Conservation (phyloP, 108 stramenopile species). For the Cylindrotheca closterium region DNA sequence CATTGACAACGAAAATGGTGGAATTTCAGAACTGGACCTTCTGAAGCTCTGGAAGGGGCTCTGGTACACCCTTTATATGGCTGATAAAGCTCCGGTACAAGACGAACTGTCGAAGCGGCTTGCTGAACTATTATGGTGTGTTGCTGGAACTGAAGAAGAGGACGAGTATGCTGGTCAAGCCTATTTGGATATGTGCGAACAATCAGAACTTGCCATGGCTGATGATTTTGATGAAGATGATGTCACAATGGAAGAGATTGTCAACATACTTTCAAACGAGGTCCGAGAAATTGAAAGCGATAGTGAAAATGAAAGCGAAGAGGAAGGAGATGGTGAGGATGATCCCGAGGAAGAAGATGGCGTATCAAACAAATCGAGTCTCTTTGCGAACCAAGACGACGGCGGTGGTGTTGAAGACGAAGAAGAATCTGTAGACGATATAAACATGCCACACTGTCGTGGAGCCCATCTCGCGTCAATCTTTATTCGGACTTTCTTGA, state of each 20-base stretch:
- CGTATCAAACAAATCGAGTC: slow-evolving; percentile 22
- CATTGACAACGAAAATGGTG: slow-evolving; percentile 45
- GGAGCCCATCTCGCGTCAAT: slow-evolving; percentile 84
- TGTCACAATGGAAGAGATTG: slow-evolving; percentile 41
- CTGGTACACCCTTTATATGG: slow-evolving; percentile 92
- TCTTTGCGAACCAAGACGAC: not conserved
- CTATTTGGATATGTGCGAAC: slow-evolving; percentile 61
- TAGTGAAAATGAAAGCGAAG: not conserved
- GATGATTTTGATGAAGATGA: slow-evolving; percentile 37
- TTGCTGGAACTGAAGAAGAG: slow-evolving; percentile 85
- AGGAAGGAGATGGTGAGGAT: slow-evolving; percentile 5
- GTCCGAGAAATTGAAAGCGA: slow-evolving; percentile 8
- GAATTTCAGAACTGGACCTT: slow-evolving; percentile 84
- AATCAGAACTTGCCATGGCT: slow-evolving; percentile 31
- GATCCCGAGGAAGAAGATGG: slow-evolving; percentile 31
- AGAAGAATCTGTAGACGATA: slow-evolving; percentile 26
- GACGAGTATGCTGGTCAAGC: slow-evolving; percentile 81
- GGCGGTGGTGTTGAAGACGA: slow-evolving; percentile 25
- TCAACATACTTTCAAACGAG: slow-evolving; percentile 25
- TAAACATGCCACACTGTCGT: slow-evolving; percentile 64
- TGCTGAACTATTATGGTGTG: slow-evolving; percentile 81
- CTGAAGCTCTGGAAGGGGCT: slow-evolving; percentile 93
- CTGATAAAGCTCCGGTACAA: slow-evolving; percentile 88
- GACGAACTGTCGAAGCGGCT: slow-evolving; percentile 77
- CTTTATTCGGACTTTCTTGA: slow-evolving; percentile 82